Conservation (phyloP, 176 grass and related monocot genomes). For the Echinochloa phyllopogon region DNA sequence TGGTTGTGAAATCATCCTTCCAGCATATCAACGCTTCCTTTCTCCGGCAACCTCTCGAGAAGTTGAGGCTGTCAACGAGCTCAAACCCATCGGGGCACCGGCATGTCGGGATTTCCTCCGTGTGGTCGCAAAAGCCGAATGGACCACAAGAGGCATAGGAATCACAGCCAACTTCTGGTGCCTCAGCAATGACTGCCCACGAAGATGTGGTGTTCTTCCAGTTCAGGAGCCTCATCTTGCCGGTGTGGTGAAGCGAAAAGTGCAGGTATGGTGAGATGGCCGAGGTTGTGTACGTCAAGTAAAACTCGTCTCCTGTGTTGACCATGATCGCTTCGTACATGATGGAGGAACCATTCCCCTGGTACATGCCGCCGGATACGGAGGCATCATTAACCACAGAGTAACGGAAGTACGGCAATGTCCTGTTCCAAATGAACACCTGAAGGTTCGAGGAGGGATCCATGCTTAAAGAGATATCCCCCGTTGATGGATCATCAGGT, state of each 20-base stretch:
- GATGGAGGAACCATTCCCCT: not conserved
- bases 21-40: not conserved
- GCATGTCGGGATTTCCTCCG: conserved; percentile 4
- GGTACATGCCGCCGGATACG: no score
- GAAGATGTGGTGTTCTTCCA: not conserved
- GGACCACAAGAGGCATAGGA: conserved; percentile 37
- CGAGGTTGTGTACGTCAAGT: not conserved
- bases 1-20: not conserved
- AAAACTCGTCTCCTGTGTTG: not conserved
- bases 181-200: not conserved
- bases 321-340: not conserved
- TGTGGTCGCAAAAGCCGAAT: conserved; percentile 39
- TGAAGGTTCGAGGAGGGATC: conserved; percentile 27
- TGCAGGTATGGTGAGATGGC: not conserved
- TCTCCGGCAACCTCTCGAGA: conserved; percentile 4
- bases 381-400: no score
- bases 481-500: conserved; percentile 26
- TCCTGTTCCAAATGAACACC: not conserved
- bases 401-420: not conserved
- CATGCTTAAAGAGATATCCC: not conserved
- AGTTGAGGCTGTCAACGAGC: not conserved
- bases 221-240: not conserved
- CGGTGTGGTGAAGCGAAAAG: conserved; percentile 8
- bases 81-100: conserved; percentile 48
- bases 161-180: conserved; percentile 1